phyloP scores from a whole-genome alignment of 305 asterid genomes.

The Ajuga reptans region DNA sequence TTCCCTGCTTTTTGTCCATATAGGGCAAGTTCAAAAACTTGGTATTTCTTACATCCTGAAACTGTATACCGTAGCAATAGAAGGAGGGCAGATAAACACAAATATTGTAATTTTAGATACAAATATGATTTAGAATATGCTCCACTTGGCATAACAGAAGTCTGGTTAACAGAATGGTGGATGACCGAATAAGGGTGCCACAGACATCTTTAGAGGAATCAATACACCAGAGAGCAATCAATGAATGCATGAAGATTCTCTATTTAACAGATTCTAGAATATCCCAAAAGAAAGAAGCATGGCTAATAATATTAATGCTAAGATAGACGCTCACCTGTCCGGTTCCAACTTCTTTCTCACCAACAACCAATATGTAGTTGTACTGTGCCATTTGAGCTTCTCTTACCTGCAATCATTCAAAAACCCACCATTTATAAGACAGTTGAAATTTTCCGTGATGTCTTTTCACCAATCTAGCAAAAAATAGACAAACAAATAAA shows the following conservation, averaged over 20 bases:
- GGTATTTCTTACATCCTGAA: not conserved
- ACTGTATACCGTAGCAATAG: too few relatives aligned
- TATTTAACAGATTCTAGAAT: not conserved
- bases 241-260: not conserved
- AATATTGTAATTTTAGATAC: not conserved
- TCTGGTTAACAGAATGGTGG: not conserved
- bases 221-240: not conserved
- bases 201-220: not conserved
- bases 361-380: slow-evolving; percentile 85
- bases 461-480: not conserved
- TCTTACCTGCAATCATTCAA: slow-evolving; percentile 49
- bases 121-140: not conserved
- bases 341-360: slow-evolving; percentile 72
- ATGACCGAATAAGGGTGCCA: not conserved
- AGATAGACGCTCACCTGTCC: slow-evolving; percentile 47
- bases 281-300: not conserved
- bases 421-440: not conserved
- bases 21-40: not conserved
- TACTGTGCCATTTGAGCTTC: slow-evolving; percentile 87
- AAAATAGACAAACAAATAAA: not conserved
- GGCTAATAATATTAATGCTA: not conserved
- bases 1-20: too few relatives aligned
- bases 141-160: not conserved
- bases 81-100: not conserved
- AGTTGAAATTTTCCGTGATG: too few relatives aligned